Evolutionary conservation across 2,329 filamentous ascomycete genomes (phyloP).

Genomic region (Colletotrichum musae): DNA sequence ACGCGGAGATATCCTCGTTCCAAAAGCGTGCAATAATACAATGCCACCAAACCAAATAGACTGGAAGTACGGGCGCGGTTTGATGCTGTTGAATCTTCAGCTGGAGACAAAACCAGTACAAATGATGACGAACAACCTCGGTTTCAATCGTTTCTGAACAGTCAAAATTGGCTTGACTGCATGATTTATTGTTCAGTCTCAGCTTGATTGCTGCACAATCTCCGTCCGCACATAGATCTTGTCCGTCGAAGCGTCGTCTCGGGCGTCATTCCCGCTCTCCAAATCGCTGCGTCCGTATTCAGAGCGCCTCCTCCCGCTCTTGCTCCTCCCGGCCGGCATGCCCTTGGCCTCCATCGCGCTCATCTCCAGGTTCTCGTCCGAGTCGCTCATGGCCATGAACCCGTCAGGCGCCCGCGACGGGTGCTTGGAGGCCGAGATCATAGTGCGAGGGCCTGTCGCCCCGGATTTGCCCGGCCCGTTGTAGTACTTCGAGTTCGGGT

Average conservation of each 20-base stretch:
- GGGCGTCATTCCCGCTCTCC: background rate
- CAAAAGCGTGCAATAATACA: too few relatives aligned
- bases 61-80: too few relatives aligned
- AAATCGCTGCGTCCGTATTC: background rate
- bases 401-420: conserved; percentile 21
- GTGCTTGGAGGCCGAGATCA: conserved; percentile 20
- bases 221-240: conserved; percentile 19
- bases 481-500: conserved; percentile 8
- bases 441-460: background rate
- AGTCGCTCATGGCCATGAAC: conserved; percentile 40
- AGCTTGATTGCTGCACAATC: conserved; percentile 13
- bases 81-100: too few relatives aligned
- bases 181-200: background rate
- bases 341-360: background rate
- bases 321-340: background rate
- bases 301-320: background rate
- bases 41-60: too few relatives aligned
- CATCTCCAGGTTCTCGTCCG: conserved; percentile 40
- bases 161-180: background rate
- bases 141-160: background rate
- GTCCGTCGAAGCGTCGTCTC: conserved; percentile 10
- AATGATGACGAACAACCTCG: too few relatives aligned
- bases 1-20: too few relatives aligned
- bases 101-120: too few relatives aligned
- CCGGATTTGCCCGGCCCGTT: conserved; percentile 9